Evolutionary conservation across 2,329 filamentous ascomycete species (phyloP), one percentile per base, ranked within the genome.

Genomic region (Escovopsis sp.): DNA sequence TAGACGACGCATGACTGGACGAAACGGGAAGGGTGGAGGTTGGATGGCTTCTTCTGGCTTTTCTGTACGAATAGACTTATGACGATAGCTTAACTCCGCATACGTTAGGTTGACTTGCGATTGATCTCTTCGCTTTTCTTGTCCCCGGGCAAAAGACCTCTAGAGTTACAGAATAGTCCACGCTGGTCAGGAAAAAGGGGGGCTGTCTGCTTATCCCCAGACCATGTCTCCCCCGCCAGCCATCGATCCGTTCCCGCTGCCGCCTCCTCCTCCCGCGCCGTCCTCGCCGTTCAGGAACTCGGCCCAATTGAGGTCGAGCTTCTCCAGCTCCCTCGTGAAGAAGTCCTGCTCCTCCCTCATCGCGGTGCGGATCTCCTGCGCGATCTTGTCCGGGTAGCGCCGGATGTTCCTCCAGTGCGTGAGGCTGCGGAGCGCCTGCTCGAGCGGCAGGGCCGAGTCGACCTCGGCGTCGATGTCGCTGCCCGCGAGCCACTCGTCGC

Each of bases 351-450:
- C 79, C 50, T 83, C 78, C 35, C 73, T 68, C 52, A 81, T 62
- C 31, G 78, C 66, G 9, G 66, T 62, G 13, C 70, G 52, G 34
- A 70, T 60, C 39, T 69, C 70, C 11, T 61, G 55, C 25, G 67
- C 76, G 69, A 94, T 83, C 39, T 78, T 72, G 39, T 86, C 80
- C 15, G 82, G 81, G 50, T 92, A 94, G 42, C 74, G 62, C 38
- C 83, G 72, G 47, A 94, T 63, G 55, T 94, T 94, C 64, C 83
- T 84, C 86, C 90, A 98, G 55, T 94, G 86, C 35, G 88, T 94
- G 43, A 98, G 58, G 29, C 82, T 84, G 30, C 90, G 68, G 31
- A 96, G 65, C 1, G 85, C 86, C 62, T 94, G 87, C 58, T 98
- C 90, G 7, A 94, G 66, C 2, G 88, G 88, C 46, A 96, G 62